Evolutionary conservation across 2,329 filamentous ascomycete species (phyloP).

Genomic region (Septoria linicola): DNA sequence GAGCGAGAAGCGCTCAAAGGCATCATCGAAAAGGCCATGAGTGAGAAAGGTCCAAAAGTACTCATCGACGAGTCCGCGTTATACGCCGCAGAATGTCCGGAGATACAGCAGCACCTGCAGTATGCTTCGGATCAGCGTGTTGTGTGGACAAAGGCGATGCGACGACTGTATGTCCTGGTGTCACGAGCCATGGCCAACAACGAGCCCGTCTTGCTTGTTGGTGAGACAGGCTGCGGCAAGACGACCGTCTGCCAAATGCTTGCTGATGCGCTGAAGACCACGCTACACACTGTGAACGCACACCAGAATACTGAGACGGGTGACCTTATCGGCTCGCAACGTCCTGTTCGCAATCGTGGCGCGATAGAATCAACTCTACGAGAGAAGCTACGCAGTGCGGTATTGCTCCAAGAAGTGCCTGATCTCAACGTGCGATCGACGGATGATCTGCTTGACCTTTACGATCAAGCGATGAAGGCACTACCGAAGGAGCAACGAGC

Average conservation of each 20-base stretch:
- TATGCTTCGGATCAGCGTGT: conserved; percentile 60
- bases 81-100: conserved; percentile 57
- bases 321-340: conserved; percentile 91
- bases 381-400: conserved; percentile 55
- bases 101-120: conserved; percentile 39
- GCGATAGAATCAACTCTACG: conserved; percentile 66
- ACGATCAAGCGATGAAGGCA: conserved; percentile 50
- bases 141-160: conserved; percentile 96
- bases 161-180: conserved; percentile 85
- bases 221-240: conserved; percentile 96
- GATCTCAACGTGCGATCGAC: conserved; percentile 38
- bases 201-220: conserved; percentile 90
- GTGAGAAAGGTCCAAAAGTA: conserved; percentile 56
- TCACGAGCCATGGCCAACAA: conserved; percentile 81
- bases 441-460: conserved; percentile 59
- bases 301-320: conserved; percentile 98
- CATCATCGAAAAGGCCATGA: conserved; percentile 88
- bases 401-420: conserved; percentile 29
- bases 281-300: conserved; percentile 88
- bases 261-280: conserved; percentile 72
- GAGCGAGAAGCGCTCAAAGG: conserved; percentile 81
- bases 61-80: conserved; percentile 71
- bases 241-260: conserved; percentile 93
- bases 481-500: conserved; percentile 31
- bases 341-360: conserved; percentile 82